These are phyloP conservation scores for Cyberlindnera galapagoensis DNA, from an alignment of 805 yeast genomes.

Conservation along the genomic window DNA sequence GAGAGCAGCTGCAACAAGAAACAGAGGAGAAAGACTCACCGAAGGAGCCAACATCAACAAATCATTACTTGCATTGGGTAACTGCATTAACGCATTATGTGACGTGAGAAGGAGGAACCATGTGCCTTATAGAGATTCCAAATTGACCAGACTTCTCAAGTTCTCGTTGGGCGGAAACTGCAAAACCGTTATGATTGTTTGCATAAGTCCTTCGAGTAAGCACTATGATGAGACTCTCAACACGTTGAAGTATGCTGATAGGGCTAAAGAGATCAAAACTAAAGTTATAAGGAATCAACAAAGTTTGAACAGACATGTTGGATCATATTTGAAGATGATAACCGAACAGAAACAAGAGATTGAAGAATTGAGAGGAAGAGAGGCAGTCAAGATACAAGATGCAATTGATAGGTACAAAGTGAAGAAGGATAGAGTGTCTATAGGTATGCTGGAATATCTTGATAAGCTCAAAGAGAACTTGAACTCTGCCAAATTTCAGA, in stretches of 20 bases:
- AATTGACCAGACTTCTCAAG: constrained; percentile 77
- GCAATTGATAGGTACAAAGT: constrained; percentile 30
- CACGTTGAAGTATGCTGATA: constrained; percentile 83
- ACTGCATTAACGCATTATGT: constrained; percentile 89
- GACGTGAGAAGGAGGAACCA: constrained; percentile 62
- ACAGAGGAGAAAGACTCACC: constrained; percentile 70
- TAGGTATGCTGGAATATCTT: constrained; percentile 35
- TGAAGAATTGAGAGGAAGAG: constrained; percentile 56
- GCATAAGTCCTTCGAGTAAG: constrained; percentile 77
- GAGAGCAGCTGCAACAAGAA: constrained; percentile 84
- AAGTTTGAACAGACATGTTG: constrained; percentile 74
- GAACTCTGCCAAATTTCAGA: constrained; percentile 37
- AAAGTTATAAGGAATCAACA: constrained; percentile 69
- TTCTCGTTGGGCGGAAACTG: constrained; percentile 93
- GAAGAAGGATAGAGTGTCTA: constrained; percentile 33
- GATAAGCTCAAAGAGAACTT: constrained; percentile 35
- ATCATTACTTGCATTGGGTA: constrained; percentile 83
- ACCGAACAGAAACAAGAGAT: constrained; percentile 74
- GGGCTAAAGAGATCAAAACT: constrained; percentile 88
- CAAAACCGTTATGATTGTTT: constrained; percentile 92
- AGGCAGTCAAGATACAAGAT: constrained; percentile 34
- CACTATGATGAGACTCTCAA: constrained; percentile 93
- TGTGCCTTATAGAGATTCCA: constrained; percentile 88
- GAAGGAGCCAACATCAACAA: constrained; percentile 95
- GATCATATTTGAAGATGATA: constrained; percentile 77